These are phyloP conservation scores for Penicillium sp. DNA, from an alignment of 2,329 filamentous ascomycete genomes.

Conservation along the genomic window DNA sequence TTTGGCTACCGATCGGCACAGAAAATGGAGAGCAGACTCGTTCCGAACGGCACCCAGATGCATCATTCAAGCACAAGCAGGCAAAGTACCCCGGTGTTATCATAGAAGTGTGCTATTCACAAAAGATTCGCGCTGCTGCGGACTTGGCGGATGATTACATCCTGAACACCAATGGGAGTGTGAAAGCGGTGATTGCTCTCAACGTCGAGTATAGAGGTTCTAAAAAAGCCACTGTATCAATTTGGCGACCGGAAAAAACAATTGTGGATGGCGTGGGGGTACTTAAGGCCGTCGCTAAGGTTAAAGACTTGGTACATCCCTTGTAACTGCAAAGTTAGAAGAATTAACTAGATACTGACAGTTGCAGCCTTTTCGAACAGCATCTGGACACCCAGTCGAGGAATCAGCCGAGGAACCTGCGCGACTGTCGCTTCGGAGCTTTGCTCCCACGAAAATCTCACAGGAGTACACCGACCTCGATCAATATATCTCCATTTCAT, in stretches of 20 bases:
- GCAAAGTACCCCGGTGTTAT: slow-evolving; percentile 5
- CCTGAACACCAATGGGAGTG: slow-evolving; percentile 6
- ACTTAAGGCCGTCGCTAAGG: neutral
- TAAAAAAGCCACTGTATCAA: slow-evolving; percentile 2
- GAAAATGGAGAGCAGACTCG: neutral
- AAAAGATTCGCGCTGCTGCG: slow-evolving; percentile 4
- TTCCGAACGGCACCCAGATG: slow-evolving; percentile 1
- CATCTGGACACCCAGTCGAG: slow-evolving; percentile 3
- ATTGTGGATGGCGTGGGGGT: slow-evolving; percentile 1
- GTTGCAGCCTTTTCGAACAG: slow-evolving; percentile 10
- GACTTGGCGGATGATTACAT: slow-evolving; percentile 9
- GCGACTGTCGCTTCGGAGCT: slow-evolving; percentile 3
- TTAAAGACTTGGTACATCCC: slow-evolving; percentile 1
- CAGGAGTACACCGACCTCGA: neutral
- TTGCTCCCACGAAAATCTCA: slow-evolving; percentile 1
- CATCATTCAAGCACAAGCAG: neutral
- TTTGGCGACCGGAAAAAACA: slow-evolving; percentile 8
- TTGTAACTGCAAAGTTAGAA: neutral
- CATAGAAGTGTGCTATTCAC: slow-evolving; percentile 9
- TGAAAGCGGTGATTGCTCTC: slow-evolving; percentile 8
- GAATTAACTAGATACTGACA: neutral
- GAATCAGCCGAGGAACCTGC: neutral
- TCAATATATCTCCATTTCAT: slow-evolving; percentile 8
- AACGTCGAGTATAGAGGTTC: slow-evolving; percentile 8
- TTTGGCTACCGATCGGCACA: neutral